These are phyloP conservation scores for Malus domestica DNA, from an alignment of 306 rosid genomes.

Conservation along the genomic window DNA sequence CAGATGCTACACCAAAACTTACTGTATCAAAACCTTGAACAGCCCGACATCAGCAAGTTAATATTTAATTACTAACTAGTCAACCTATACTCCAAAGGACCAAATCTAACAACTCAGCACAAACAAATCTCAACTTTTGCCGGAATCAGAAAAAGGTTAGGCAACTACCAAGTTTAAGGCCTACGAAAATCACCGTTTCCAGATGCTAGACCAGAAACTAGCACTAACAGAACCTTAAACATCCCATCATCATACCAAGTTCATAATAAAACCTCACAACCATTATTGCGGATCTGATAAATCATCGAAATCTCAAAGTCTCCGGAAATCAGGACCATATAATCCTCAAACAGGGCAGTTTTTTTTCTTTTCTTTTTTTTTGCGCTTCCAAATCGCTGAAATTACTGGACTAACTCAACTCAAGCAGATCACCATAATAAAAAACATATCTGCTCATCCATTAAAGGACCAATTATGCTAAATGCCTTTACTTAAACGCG, in stretches of 20 bases:
- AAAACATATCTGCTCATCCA: not conserved
- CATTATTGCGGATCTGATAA: not conserved
- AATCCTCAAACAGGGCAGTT: not conserved
- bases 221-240: not conserved
- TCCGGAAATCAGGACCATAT: not conserved
- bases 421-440: not conserved
- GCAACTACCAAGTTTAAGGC: not conserved
- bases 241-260: not conserved
- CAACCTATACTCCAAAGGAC: not conserved
- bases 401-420: not conserved
- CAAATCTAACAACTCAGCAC: not conserved
- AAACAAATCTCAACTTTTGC: not conserved
- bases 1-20: not conserved
- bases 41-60: not conserved
- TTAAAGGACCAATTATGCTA: not conserved
- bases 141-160: not conserved
- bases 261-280: not conserved
- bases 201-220: not conserved
- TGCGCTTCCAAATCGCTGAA: not conserved
- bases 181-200: not conserved
- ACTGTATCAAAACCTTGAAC: not conserved
- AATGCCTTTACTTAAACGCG: not conserved
- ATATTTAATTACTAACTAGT: not conserved
- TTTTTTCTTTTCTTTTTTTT: no score
- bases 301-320: not conserved